These are phyloP conservation scores for Wallacemonas sp. DNA, from an alignment of 208 protist genomes.

Conservation along the genomic window DNA sequence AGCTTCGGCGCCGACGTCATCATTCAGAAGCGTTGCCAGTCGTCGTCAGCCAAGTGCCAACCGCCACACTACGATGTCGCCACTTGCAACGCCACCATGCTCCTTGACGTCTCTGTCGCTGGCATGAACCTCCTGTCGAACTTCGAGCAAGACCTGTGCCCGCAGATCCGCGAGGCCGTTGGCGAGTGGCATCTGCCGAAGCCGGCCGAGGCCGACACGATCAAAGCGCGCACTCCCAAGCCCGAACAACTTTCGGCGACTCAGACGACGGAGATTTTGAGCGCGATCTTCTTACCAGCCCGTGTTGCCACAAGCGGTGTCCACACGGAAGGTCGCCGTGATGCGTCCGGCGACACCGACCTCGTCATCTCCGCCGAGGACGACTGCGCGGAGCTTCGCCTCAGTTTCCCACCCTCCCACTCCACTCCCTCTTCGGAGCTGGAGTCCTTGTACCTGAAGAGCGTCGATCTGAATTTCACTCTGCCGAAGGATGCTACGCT, in stretches of 20 bases:
- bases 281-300: not conserved
- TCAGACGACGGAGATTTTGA: not conserved
- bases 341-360: not conserved
- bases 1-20: not conserved
- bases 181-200: not conserved
- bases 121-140: constrained; percentile 2
- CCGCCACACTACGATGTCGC: not conserved
- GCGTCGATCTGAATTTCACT: not conserved
- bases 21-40: not conserved
- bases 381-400: not conserved
- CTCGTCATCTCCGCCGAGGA: not conserved
- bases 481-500: not conserved
- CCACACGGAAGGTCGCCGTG: not conserved
- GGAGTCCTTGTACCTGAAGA: not conserved
- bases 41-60: not conserved
- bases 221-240: not conserved
- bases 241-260: not conserved
- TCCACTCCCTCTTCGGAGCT: not conserved
- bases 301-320: not conserved
- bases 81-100: not conserved
- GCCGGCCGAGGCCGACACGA: not conserved
- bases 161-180: not conserved
- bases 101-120: not conserved
- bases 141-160: not conserved
- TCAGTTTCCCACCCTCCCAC: not conserved